phyloP scores from a whole-genome alignment of 306 rosid genomes.

The Vicia faba region DNA sequence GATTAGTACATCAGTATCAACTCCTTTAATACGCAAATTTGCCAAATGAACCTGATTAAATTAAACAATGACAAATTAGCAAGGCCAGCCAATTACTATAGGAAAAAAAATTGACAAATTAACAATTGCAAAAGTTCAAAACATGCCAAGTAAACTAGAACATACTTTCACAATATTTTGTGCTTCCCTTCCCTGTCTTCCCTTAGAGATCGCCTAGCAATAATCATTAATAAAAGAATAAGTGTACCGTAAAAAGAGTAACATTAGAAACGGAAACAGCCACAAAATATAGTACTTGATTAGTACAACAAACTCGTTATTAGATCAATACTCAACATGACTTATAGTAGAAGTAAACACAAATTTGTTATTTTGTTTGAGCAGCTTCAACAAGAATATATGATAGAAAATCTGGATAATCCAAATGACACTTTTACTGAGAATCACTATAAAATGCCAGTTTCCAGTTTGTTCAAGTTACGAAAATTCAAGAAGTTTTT shows the following conservation, averaged over 20 bases:
- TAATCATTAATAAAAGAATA: background rate
- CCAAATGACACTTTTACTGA: constrained; percentile 11
- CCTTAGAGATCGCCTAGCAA: constrained; percentile 80
- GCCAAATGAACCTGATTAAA: constrained; percentile 79
- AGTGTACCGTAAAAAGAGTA: constrained; percentile 24
- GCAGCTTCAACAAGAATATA: constrained; percentile 21
- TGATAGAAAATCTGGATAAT: constrained; percentile 16
- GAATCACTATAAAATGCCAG: constrained; percentile 4
- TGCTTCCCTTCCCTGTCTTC: constrained; percentile 94
- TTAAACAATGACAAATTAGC: background rate
- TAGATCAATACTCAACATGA: background rate
- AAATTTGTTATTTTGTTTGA: constrained; percentile 5
- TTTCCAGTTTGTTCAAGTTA: background rate
- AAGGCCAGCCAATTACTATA: background rate
- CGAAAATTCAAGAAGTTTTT: background rate
- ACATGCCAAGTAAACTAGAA: constrained; percentile 10
- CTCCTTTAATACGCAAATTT: constrained; percentile 80
- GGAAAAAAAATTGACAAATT: constrained; percentile 16
- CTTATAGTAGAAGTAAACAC: background rate
- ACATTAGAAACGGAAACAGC: constrained; percentile 14
- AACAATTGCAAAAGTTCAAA: constrained; percentile 23
- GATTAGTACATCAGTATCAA: constrained; percentile 73
- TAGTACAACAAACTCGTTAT: background rate
- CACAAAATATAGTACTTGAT: constrained; percentile 5
- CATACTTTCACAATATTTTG: constrained; percentile 86